Base-by-base conservation (phyloP, 192 early-diverging fungal genomes). In the Coemansia sp. region DNA sequence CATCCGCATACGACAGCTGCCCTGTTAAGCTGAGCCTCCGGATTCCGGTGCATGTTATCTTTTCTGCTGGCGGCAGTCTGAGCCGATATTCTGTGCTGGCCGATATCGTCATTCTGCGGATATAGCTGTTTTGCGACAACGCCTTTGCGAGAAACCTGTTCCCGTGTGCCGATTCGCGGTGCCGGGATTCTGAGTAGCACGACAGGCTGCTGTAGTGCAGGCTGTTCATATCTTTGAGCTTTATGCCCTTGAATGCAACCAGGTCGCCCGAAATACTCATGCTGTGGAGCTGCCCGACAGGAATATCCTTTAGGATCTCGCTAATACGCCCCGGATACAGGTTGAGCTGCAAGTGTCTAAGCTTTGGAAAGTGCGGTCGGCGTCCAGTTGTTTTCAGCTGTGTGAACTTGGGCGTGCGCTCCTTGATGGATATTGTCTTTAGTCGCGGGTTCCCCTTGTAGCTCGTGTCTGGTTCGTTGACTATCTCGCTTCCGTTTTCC, bases 331-430 rank as follows among this genome's bases (percentile, higher is more conserved):
- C 67, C 9, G 77, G 77, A 29, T 79, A 79, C 43, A 59, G 21
- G 57, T 61, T 60, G 26, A 79, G 56, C 13, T 48, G 42, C 58
- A 79, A 13, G 25, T 59, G 57, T 7, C 58, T 68, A 15, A 79
- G 67, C 61, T 67, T 65, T 18, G 77, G 77, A 46, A 79, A 79
- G 10, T 39, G 64, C 28, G 77, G 75, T 42, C 67, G 66, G 40
- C 63, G 63, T 3, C 61, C 52, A 45, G 61, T 66, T 0, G 75
- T 43, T 2, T 51, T 31, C 25, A 78, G 39, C 39, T 69, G 63
- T 2, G 62, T 72, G 61, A 66, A 78, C 34, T 72, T 72, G 34
- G 75, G 63, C 15, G 70, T 52, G 2, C 59, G 70, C 46, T 78
- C 75, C 16, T 65, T 69, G n/a, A 78, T 37, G 10, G 67, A 69